Evolutionary conservation across 1,139 yeast genomes (phyloP).

Genomic region (Protomyces pachydermus): DNA sequence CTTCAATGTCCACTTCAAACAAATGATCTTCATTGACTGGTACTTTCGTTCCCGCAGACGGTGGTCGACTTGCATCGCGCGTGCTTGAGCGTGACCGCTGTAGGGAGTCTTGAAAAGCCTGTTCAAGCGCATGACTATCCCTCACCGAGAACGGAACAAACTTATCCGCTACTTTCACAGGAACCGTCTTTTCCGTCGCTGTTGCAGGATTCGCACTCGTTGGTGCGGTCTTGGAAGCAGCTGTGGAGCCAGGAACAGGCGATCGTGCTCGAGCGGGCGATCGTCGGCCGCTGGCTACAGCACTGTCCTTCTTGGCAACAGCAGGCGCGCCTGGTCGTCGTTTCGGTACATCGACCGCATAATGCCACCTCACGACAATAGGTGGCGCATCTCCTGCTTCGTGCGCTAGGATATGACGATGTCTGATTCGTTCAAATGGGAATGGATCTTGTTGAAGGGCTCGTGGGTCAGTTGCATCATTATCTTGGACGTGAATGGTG

Average conservation of each 20-base stretch:
- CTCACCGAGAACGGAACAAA: constrained; percentile 1
- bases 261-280: background rate
- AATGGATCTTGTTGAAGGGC: background rate
- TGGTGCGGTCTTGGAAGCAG: constrained; percentile 56
- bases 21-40: constrained; percentile 78
- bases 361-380: constrained; percentile 27
- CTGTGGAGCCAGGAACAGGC: constrained; percentile 39
- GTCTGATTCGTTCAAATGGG: background rate
- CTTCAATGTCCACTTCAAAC: constrained; percentile 61
- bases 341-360: constrained; percentile 29
- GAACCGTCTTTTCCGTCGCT: background rate
- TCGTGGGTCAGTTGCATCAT: background rate
- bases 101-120: constrained; percentile 1
- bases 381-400: constrained; percentile 10
- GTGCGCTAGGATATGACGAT: constrained; percentile 8
- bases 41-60: constrained; percentile 35
- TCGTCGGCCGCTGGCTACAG: background rate
- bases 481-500: background rate
- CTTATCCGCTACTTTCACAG: constrained; percentile 14
- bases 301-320: constrained; percentile 43
- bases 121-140: constrained; percentile 18
- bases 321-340: constrained; percentile 37
- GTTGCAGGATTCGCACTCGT: constrained; percentile 35
- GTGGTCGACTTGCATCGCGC: background rate
- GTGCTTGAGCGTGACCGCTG: background rate